Evolutionary conservation across 2,329 filamentous ascomycete species (phyloP).

Genomic region (Alternaria sp.): DNA sequence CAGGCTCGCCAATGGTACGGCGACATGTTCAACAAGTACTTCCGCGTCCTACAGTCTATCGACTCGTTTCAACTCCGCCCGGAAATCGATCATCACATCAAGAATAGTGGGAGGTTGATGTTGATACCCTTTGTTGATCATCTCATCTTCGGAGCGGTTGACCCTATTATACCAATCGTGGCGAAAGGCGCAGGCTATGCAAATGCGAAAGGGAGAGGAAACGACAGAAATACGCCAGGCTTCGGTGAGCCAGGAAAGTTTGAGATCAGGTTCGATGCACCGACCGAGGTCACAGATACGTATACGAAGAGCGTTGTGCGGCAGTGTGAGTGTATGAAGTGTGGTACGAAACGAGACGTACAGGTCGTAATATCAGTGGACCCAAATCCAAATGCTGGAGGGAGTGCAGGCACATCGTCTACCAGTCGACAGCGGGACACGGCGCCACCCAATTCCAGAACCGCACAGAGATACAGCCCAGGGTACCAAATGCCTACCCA

Average conservation of each 20-base stretch:
- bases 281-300: conserved; percentile 36
- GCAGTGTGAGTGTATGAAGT: conserved; percentile 46
- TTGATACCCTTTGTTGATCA: conserved; percentile 45
- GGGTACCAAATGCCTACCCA: conserved; percentile 35
- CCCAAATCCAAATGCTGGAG: conserved; percentile 30
- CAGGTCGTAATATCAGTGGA: conserved; percentile 44
- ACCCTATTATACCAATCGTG: conserved; percentile 45
- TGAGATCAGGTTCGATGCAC: conserved; percentile 45
- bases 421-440: conserved; percentile 21
- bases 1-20: conserved; percentile 46
- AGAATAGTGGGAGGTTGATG: conserved; percentile 42
- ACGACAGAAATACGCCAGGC: conserved; percentile 13
- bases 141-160: conserved; percentile 39
- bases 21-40: conserved; percentile 49
- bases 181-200: conserved; percentile 40
- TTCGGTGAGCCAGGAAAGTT: conserved; percentile 42
- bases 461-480: conserved; percentile 33
- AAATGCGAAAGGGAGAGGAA: conserved; percentile 28
- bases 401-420: conserved; percentile 1
- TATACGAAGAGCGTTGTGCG: conserved; percentile 39
- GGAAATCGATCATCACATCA: conserved; percentile 41
- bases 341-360: conserved; percentile 44
- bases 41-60: conserved; percentile 36
- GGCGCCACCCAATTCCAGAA: conserved; percentile 20
- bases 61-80: conserved; percentile 41